phyloP scores from a whole-genome alignment of 2,329 filamentous ascomycete species.

The Alternaria triticimaculans region DNA sequence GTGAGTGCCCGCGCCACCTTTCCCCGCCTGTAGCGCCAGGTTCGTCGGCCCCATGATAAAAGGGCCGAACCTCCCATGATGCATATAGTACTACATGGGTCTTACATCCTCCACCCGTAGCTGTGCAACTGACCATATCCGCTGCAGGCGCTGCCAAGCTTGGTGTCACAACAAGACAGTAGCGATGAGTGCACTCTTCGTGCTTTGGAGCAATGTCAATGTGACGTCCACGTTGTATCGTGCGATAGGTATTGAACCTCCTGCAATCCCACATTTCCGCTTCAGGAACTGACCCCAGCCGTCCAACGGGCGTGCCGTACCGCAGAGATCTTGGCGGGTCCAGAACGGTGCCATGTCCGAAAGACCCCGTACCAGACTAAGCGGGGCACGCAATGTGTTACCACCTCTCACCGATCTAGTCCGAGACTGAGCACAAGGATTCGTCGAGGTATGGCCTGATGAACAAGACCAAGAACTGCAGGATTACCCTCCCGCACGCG shows the following conservation, averaged over 20 bases:
- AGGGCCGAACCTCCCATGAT: neutral
- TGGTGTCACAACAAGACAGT: neutral
- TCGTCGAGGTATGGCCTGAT: neutral
- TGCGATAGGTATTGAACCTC: neutral
- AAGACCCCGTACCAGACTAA: neutral
- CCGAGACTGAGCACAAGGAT: neutral
- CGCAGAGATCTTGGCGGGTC: neutral
- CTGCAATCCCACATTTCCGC: neutral
- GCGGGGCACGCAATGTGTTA: neutral
- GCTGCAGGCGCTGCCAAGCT: neutral
- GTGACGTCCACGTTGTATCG: neutral
- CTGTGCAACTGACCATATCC: neutral
- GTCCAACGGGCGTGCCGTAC: neutral
- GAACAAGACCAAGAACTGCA: neutral
- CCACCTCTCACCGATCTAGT: neutral
- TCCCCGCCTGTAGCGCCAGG: neutral
- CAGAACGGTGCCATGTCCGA: neutral
- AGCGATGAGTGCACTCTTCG: neutral
- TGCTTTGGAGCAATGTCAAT: neutral
- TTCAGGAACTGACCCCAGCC: neutral
- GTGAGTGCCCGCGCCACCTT: neutral
- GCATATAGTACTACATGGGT: neutral
- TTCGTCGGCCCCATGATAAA: neutral
- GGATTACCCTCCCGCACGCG: neutral
- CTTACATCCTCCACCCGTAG: neutral